Evolutionary conservation across 2,329 filamentous ascomycete species (phyloP).

Genomic region (Seiridium cupressi): DNA sequence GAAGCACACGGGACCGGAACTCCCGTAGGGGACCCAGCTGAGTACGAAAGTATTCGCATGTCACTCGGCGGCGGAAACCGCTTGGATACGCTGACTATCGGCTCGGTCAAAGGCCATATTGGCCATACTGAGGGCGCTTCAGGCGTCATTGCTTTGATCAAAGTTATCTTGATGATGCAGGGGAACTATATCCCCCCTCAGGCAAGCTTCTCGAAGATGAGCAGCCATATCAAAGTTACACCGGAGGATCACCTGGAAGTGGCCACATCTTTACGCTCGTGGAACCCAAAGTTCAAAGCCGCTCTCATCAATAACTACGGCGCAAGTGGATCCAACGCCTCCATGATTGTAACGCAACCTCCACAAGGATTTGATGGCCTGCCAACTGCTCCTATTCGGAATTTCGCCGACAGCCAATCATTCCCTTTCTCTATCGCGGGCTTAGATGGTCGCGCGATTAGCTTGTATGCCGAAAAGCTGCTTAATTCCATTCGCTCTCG

Average conservation of each 20-base stretch:
- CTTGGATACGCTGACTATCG: slow-evolving; percentile 13
- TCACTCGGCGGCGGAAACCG: slow-evolving; percentile 15
- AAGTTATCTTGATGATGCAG: slow-evolving; percentile 22
- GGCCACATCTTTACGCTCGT: background rate
- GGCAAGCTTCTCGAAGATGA: slow-evolving; percentile 28
- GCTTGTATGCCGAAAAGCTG: background rate
- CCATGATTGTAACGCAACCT: slow-evolving; percentile 19
- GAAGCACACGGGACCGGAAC: slow-evolving; percentile 44
- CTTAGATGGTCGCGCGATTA: background rate
- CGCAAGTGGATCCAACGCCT: slow-evolving; percentile 28
- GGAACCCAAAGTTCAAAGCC: slow-evolving; percentile 3
- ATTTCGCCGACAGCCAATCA: slow-evolving; percentile 14
- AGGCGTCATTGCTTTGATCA: slow-evolving; percentile 16
- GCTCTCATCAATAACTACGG: slow-evolving; percentile 35
- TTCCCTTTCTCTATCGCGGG: background rate
- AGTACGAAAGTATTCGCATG: slow-evolving; percentile 26
- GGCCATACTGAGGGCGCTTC: slow-evolving; percentile 32
- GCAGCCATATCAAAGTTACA: slow-evolving; percentile 17
- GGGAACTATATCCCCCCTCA: slow-evolving; percentile 28
- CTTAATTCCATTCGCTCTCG: background rate
- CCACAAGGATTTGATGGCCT: slow-evolving; percentile 12
- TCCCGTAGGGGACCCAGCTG: slow-evolving; percentile 36
- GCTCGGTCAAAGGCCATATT: slow-evolving; percentile 31
- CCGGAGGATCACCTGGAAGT: slow-evolving; percentile 19
- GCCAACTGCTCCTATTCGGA: background rate